Percentiles rank a stretch among this genome's conserved stretches.
These are phyloP conservation scores for Cyberlindnera euphorbiae DNA, from an alignment of 805 yeast genomes.

Conservation along the genomic window DNA sequence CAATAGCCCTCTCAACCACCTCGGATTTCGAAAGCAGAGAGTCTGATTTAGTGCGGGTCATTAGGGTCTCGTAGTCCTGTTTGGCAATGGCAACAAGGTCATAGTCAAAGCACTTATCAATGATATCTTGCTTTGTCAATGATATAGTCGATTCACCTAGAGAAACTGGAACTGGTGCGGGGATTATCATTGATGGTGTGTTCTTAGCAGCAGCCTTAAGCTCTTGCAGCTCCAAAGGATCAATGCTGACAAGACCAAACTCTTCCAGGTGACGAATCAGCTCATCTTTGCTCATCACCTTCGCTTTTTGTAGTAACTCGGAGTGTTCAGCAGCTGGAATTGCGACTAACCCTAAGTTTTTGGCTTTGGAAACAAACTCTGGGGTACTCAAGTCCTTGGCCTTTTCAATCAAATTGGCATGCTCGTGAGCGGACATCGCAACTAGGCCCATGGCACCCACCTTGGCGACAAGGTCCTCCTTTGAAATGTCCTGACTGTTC, in stretches of 20 bases:
- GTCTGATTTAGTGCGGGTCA: background rate
- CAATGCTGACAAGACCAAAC: background rate
- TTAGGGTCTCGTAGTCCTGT: slow-evolving; percentile 4
- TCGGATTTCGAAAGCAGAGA: slow-evolving; percentile 14
- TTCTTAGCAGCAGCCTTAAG: slow-evolving; percentile 3
- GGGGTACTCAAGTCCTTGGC: too few species aligned
- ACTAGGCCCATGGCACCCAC: slow-evolving; percentile 30
- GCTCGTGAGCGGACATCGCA: slow-evolving; percentile 6
- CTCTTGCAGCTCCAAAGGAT: slow-evolving; percentile 1
- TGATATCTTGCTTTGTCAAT: slow-evolving; percentile 9
- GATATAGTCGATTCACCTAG: slow-evolving; percentile 3
- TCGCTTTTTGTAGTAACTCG: slow-evolving; percentile 2
- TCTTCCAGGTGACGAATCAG: slow-evolving; percentile 1
- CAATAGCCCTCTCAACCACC: slow-evolving; percentile 26
- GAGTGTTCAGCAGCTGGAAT: slow-evolving; percentile 1
- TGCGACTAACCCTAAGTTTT: slow-evolving; percentile 30
- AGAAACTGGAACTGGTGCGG: slow-evolving; percentile 4
- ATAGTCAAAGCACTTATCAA: slow-evolving; percentile 23
- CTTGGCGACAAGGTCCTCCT: slow-evolving; percentile 8
- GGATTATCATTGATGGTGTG: background rate
- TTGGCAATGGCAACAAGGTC: slow-evolving; percentile 26
- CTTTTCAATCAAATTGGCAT: too few species aligned
- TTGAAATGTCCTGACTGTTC: slow-evolving; percentile 3
- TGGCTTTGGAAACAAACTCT: slow-evolving; percentile 8
- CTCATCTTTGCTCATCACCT: slow-evolving; percentile 8